Evolutionary conservation across 306 rosid species (phyloP), one percentile per base, ranked within the genome.

Genomic region (Dalbergia cultrata): DNA sequence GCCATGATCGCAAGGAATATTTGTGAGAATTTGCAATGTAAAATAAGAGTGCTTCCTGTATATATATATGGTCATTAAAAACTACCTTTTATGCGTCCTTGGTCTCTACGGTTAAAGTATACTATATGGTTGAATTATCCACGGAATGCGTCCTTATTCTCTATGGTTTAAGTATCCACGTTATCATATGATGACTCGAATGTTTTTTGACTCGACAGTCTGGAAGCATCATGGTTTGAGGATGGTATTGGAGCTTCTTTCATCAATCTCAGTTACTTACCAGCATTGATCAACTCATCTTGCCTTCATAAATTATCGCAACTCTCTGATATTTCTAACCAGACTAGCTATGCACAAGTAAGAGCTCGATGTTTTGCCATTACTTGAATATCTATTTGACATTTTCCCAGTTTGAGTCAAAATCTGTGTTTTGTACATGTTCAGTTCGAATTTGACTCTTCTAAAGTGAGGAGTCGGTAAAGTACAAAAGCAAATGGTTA

Each of bases 181-280:
- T 34, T 10, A 73, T 78, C 77, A 22, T 33, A 71, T 52, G 21
- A 80, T 37, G 41, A 37, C 7, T 79, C 54, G 75, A 52, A 78
- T 73, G 31, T 74, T 88, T 77, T 85, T 88, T 86, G 13, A 66
- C 74, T 81, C 64, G 83, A 70, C 90, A 88, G 98, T 81, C 82
- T 90, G 81, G 94, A 93, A 82, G 94, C 87, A n/a, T 85, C 80
- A 63, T 95, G 99, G 99, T 83, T 85, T 44, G 98, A 95, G 90
- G 68, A 82, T 78, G 86, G 72, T 80, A 54, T n/a, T 35, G 91
- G 97, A 75, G 86, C 94, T 74, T 85, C 94, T 81, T 88, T 95
- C 83, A 79, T 90, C 85, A 95, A 90, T 86, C 87, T 95, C 82
- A 95, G 99, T 86, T 89, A 87, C 84, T 81, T 93, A 87, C 95